Percentiles rank a stretch among this genome's conserved stretches.
These are phyloP conservation scores for Pestalotiopsis sp. DNA, from an alignment of 2,329 filamentous ascomycete species.

Conservation along the genomic window DNA sequence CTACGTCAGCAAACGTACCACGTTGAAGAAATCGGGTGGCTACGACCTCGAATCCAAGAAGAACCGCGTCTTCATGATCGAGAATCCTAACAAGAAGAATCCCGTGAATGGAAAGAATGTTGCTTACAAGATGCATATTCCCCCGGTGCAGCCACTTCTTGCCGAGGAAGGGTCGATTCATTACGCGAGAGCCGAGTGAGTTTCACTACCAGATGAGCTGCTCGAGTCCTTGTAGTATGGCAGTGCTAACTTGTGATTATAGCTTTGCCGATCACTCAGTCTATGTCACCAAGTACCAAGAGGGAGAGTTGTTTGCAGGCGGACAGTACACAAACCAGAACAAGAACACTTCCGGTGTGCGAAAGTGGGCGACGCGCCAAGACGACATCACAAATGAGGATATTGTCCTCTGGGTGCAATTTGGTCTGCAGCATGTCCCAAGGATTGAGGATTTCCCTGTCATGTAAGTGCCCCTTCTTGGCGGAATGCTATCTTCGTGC, in stretches of 20 bases:
- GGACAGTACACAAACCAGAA: conserved; percentile 13
- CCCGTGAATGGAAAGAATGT: conserved; percentile 36
- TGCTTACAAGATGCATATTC: conserved; percentile 38
- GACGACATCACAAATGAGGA: conserved; percentile 6
- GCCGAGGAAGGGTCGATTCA: conserved; percentile 26
- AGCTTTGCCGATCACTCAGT: conserved; percentile 11
- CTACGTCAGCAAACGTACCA: conserved; percentile 32
- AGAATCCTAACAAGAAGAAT: conserved; percentile 35
- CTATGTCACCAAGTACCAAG: conserved; percentile 12
- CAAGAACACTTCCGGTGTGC: conserved; percentile 4
- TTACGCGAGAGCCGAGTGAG: conserved; percentile 26
- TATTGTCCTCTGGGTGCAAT: conserved; percentile 10
- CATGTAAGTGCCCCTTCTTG: background rate
- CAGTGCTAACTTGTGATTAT: background rate
- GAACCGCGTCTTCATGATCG: conserved; percentile 40
- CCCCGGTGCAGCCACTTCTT: conserved; percentile 37
- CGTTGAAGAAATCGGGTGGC: conserved; percentile 41
- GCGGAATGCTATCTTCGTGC: background rate
- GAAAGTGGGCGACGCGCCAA: conserved; percentile 9
- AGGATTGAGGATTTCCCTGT: conserved; percentile 12
- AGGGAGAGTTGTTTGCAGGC: conserved; percentile 5
- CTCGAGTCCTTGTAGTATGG: background rate
- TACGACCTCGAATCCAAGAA: conserved; percentile 45
- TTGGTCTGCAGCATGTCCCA: conserved; percentile 8
- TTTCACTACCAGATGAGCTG: background rate